A percentile compares a stretch with the other conserved stretches of the same genome.
Evolutionary conservation across 257 asterid genomes (phyloP).

Genomic region (Thymus quinquecostatus): DNA sequence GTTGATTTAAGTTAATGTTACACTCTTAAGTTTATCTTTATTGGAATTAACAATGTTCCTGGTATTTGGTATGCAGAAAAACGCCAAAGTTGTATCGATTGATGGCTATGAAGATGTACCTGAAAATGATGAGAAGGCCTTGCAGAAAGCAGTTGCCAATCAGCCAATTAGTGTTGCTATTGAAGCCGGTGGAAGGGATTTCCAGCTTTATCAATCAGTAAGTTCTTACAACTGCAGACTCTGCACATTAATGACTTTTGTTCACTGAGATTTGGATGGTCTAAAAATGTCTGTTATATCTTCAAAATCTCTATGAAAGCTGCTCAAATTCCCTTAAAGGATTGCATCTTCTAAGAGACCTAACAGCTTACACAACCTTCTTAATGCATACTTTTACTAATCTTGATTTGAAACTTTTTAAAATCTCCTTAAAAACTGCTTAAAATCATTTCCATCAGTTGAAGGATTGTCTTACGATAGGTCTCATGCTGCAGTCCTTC

Average conservation of each 20-base stretch:
- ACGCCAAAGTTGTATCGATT: conserved; percentile 66
- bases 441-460: background rate
- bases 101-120: conserved; percentile 65
- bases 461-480: background rate
- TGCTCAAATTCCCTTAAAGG: no score
- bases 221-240: conserved; percentile 8
- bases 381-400: no score
- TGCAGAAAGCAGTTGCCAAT: conserved; percentile 54
- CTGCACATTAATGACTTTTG: background rate
- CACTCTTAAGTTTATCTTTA: background rate
- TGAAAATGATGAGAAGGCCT: conserved; percentile 44
- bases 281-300: no score
- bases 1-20: background rate
- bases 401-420: no score
- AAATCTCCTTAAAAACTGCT: background rate
- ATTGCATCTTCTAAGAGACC: no score
- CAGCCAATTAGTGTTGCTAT: conserved; percentile 72
- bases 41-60: background rate
- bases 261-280: no score
- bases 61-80: conserved; percentile 50
- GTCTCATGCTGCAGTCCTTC: background rate
- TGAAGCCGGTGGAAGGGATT: conserved; percentile 74
- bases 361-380: no score
- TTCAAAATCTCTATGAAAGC: no score
- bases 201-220: conserved; percentile 66